Evolutionary conservation across 2,329 filamentous ascomycete species (phyloP).

Genomic region (Zymoseptoria brevis): DNA sequence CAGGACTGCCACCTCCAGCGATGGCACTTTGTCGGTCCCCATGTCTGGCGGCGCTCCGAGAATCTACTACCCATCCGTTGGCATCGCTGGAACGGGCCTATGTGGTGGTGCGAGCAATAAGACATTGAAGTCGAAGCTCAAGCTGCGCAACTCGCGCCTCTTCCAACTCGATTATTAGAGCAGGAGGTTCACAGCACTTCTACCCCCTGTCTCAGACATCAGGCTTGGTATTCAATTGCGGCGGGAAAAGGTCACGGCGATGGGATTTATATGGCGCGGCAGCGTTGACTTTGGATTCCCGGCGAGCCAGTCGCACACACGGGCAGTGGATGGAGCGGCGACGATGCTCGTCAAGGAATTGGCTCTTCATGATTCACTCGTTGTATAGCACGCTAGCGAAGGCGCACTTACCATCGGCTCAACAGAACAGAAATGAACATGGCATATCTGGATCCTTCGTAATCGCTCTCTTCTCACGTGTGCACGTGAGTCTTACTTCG

Average conservation of each 20-base stretch:
- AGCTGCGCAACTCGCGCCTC: not conserved
- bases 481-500: not conserved
- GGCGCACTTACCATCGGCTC: not conserved
- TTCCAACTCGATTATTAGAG: not conserved
- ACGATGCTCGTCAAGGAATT: not conserved
- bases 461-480: not conserved
- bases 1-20: conserved; percentile 21
- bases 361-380: not conserved
- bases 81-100: conserved; percentile 1
- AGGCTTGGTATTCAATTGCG: not conserved
- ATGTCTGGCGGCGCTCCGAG: conserved; percentile 31
- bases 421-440: not conserved
- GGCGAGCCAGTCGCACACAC: not conserved
- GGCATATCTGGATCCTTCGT: not conserved
- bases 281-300: not conserved
- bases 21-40: conserved; percentile 27
- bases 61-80: conserved; percentile 30
- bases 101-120: conserved; percentile 1
- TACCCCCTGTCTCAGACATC: not conserved
- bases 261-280: not conserved
- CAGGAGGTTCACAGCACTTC: not conserved
- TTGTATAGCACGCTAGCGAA: not conserved
- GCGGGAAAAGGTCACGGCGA: not conserved
- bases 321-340: not conserved
- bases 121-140: not conserved